Percentiles rank a stretch among this genome's conserved stretches.
phyloP scores from a whole-genome alignment of 1,139 yeast species.

The Taphrina flavorubra region DNA sequence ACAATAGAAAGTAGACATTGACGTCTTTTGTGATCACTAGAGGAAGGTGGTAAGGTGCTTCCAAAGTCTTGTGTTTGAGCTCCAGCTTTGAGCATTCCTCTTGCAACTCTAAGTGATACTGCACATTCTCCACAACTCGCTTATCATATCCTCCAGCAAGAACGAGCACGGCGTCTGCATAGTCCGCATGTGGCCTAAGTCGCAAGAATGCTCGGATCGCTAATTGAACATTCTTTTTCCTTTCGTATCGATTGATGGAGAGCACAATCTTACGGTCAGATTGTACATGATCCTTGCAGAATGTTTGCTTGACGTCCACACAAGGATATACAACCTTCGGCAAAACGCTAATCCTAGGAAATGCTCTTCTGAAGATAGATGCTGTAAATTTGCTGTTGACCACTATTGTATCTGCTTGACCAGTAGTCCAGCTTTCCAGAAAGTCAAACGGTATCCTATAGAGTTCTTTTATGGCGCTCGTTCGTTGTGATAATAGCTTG shows the following conservation, averaged over 20 bases:
- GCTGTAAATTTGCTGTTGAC: constrained; percentile 89
- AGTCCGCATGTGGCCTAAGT: constrained; percentile 49
- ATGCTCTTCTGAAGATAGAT: constrained; percentile 68
- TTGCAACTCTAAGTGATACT: constrained; percentile 68
- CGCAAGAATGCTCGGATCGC: constrained; percentile 71
- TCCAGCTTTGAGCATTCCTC: constrained; percentile 57
- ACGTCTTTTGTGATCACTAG: constrained; percentile 47
- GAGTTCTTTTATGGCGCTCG: constrained; percentile 62
- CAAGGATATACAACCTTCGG: constrained; percentile 91
- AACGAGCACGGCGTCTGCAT: constrained; percentile 42
- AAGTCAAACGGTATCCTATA: constrained; percentile 83
- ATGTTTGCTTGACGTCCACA: constrained; percentile 58
- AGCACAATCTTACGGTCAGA: constrained; percentile 58
- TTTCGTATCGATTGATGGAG: constrained; percentile 86
- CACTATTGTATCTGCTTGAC: constrained; percentile 74
- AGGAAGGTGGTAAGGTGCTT: constrained; percentile 42
- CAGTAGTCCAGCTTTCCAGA: constrained; percentile 80
- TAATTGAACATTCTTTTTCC: constrained; percentile 78
- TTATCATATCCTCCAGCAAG: constrained; percentile 78
- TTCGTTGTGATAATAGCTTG: constrained; percentile 67
- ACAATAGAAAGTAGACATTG: constrained; percentile 77
- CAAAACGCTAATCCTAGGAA: constrained; percentile 56
- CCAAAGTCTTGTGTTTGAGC: constrained; percentile 59
- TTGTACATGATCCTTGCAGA: constrained; percentile 21
- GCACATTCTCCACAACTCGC: constrained; percentile 75